Conservation (phyloP, 768 basidiomycete genomes). For the Leccinum truebloodii region DNA sequence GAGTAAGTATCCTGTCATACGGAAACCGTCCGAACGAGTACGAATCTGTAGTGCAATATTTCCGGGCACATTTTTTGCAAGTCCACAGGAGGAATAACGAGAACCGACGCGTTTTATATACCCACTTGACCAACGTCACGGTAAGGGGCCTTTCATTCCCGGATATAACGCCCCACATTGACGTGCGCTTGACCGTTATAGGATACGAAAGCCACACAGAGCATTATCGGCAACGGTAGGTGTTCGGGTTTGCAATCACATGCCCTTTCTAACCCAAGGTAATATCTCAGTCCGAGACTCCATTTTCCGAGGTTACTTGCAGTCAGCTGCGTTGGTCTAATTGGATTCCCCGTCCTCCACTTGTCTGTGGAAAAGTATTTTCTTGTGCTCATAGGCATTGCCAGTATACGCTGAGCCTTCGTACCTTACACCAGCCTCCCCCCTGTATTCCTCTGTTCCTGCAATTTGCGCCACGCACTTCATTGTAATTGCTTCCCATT, state of each 20-base stretch:
- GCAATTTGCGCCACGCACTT: not conserved
- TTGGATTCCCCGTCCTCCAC: slow-evolving; percentile 13
- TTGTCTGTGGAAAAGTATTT: not conserved
- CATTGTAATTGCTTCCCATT: slow-evolving; percentile 9
- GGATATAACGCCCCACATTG: not conserved
- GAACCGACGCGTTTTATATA: slow-evolving; percentile 77
- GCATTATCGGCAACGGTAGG: slow-evolving; percentile 80
- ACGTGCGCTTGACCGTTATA: slow-evolving; percentile 28
- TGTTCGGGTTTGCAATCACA: slow-evolving; percentile 5
- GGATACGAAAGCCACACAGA: slow-evolving; percentile 84
- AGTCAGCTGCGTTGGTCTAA: slow-evolving; percentile 68
- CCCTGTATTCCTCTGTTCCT: slow-evolving; percentile 5
- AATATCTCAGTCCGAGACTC: slow-evolving; percentile 60
- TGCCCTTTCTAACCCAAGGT: slow-evolving; percentile 12
- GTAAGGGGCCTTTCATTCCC: slow-evolving; percentile 39
- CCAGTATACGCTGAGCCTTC: not conserved
- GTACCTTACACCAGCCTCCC: slow-evolving; percentile 7
- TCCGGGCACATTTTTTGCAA: slow-evolving; percentile 85
- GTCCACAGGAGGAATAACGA: slow-evolving; percentile 77
- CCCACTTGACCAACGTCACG: slow-evolving; percentile 79
- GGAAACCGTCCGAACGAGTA: slow-evolving; percentile 80
- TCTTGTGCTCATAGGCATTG: slow-evolving; percentile 11
- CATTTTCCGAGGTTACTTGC: slow-evolving; percentile 73
- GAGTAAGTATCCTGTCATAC: slow-evolving; percentile 72
- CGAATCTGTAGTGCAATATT: slow-evolving; percentile 81